Percentiles rank a stretch among this genome's conserved stretches.
Evolutionary conservation across 352 stramenopile species (phyloP).

Genomic region (Phytopythium chamaehyphon): DNA sequence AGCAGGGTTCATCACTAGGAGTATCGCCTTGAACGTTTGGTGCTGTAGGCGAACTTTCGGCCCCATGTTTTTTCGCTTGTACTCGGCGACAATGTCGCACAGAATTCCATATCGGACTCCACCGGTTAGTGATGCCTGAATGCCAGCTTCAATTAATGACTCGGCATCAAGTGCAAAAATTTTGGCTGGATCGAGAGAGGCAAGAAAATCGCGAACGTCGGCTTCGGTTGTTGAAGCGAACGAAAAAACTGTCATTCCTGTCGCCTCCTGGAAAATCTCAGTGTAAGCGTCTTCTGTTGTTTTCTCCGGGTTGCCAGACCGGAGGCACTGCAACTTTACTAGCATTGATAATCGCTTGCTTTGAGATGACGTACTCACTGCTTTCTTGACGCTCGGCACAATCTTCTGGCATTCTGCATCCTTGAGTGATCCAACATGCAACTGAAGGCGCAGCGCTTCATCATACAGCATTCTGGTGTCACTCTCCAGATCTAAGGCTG

Average conservation of each 20-base stretch:
- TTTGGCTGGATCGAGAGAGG: slow-evolving; percentile 19
- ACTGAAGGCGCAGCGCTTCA: slow-evolving; percentile 57
- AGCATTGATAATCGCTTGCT: slow-evolving; percentile 43
- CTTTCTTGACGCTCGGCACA: slow-evolving; percentile 51
- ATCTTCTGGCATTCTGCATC: slow-evolving; percentile 77
- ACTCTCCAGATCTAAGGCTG: slow-evolving; percentile 14
- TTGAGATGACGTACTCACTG: slow-evolving; percentile 12
- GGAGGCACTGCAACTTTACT: slow-evolving; percentile 65
- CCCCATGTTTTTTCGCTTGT: slow-evolving; percentile 48
- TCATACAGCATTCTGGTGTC: slow-evolving; percentile 45
- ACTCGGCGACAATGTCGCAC: slow-evolving; percentile 46
- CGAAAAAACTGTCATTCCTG: slow-evolving; percentile 33
- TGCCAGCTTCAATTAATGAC: slow-evolving; percentile 46
- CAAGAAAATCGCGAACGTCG: slow-evolving; percentile 33
- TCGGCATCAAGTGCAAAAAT: slow-evolving; percentile 46
- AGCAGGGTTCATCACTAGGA: slow-evolving; percentile 25
- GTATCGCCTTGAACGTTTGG: slow-evolving; percentile 48
- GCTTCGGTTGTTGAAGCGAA: slow-evolving; percentile 20
- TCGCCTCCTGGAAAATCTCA: slow-evolving; percentile 64
- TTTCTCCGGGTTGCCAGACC: slow-evolving; percentile 36
- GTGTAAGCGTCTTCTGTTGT: slow-evolving; percentile 38
- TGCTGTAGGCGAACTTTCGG: slow-evolving; percentile 44
- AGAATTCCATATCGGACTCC: slow-evolving; percentile 25
- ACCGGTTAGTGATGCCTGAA: slow-evolving; percentile 42
- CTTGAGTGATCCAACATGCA: slow-evolving; percentile 73